phyloP scores from a whole-genome alignment of 2,329 filamentous ascomycete species.

The Acarospora socialis region DNA sequence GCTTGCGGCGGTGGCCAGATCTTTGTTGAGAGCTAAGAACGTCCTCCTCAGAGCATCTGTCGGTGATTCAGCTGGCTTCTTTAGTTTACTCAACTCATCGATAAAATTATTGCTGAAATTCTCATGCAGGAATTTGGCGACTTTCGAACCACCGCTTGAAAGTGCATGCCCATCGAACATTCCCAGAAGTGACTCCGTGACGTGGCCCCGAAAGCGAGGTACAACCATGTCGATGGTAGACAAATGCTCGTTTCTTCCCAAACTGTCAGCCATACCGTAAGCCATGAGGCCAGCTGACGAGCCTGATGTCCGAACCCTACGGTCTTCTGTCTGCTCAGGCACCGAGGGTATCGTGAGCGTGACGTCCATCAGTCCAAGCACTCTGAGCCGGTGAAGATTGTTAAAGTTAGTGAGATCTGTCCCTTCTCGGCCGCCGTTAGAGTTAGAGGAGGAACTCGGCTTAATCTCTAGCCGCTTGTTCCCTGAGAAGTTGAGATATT shows the following conservation, averaged over 20 bases:
- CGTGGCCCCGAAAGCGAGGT: constrained; percentile 75
- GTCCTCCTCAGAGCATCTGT: constrained; percentile 71
- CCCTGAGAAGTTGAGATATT: constrained; percentile 89
- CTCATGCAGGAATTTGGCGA: constrained; percentile 92
- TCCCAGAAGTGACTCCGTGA: constrained; percentile 82
- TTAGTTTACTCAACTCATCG: constrained; percentile 63
- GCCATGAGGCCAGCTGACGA: constrained; percentile 79
- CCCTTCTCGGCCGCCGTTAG: constrained; percentile 40
- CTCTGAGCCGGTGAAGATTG: constrained; percentile 65
- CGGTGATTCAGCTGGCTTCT: constrained; percentile 57
- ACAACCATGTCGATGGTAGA: constrained; percentile 94
- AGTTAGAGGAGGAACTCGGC: constrained; percentile 44
- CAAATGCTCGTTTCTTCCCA: constrained; percentile 85
- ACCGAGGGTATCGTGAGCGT: constrained; percentile 87
- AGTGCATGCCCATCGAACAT: constrained; percentile 91
- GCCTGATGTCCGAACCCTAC: constrained; percentile 92
- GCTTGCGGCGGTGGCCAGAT: constrained; percentile 71
- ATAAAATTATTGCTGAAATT: constrained; percentile 80
- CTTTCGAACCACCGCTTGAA: constrained; percentile 79
- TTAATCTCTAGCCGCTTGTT: constrained; percentile 93
- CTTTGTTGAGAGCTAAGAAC: constrained; percentile 85
- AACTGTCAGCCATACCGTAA: constrained; percentile 93
- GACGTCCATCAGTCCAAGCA: constrained; percentile 94
- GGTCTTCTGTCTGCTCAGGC: constrained; percentile 87
- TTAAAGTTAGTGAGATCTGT: constrained; percentile 81